Conservation (phyloP, 306 rosid genomes). For the Coriaria nepalensis region DNA sequence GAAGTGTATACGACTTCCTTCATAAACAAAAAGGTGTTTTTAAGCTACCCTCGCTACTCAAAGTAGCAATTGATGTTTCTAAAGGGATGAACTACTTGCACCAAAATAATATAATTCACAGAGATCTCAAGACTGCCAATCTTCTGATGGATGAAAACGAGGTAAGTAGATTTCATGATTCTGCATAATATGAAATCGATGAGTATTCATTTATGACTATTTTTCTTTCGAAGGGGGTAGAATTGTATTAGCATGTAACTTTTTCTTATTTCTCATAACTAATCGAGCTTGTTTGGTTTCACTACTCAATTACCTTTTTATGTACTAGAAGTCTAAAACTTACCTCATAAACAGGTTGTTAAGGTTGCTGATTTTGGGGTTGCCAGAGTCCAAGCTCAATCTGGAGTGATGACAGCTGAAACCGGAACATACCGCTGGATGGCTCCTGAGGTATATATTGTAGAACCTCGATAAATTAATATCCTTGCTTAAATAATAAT, state of each 20-base stretch:
- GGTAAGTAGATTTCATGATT: conserved; percentile 39
- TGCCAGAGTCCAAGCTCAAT: conserved; percentile 88
- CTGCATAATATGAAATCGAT: conserved; percentile 3
- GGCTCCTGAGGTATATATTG: conserved; percentile 92
- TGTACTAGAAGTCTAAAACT: conserved; percentile 7
- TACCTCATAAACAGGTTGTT: conserved; percentile 51
- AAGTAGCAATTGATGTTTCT: conserved; percentile 86
- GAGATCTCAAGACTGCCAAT: conserved; percentile 99
- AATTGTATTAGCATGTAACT: too few relatives aligned
- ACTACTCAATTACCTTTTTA: conserved; percentile 8
- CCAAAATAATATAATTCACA: conserved; percentile 93
- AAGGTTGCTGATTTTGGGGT: conserved; percentile 99
- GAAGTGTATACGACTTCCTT: conserved; percentile 89
- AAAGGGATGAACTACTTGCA: conserved; percentile 97
- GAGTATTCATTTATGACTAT: too few relatives aligned
- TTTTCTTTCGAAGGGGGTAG: too few relatives aligned
- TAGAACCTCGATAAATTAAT: not conserved
- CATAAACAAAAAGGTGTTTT: conserved; percentile 84
- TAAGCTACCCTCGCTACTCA: conserved; percentile 86
- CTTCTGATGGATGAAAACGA: conserved; percentile 99
- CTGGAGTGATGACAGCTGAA: conserved; percentile 99
- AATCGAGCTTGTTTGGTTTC: conserved; percentile 9
- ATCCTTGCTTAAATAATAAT: not conserved
- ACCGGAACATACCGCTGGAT: conserved; percentile 99
- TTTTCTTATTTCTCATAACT: conserved; percentile 1